Evolutionary conservation across 2,329 filamentous ascomycete genomes (phyloP).

Genomic region (Aspergillus calidoustus): DNA sequence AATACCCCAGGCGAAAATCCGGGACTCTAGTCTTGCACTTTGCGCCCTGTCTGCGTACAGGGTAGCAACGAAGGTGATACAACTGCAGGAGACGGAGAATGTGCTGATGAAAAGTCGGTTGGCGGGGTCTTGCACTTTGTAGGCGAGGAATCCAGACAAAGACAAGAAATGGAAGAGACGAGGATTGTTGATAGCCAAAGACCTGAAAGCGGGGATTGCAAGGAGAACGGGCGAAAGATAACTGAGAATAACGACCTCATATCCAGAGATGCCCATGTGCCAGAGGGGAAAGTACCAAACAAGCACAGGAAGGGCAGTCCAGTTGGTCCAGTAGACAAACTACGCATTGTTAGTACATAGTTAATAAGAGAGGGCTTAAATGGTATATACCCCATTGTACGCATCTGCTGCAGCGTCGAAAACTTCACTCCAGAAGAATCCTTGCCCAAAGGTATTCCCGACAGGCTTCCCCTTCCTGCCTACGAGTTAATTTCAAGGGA

Average conservation of each 20-base stretch:
- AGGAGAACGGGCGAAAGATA: slow-evolving; percentile 82
- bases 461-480: slow-evolving; percentile 75
- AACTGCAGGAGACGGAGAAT: slow-evolving; percentile 79
- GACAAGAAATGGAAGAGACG: slow-evolving; percentile 76
- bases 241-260: slow-evolving; percentile 85
- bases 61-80: slow-evolving; percentile 81
- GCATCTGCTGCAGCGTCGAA: slow-evolving; percentile 85
- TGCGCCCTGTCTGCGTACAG: slow-evolving; percentile 79
- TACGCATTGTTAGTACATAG: slow-evolving; percentile 44
- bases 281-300: slow-evolving; percentile 99
- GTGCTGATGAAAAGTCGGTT: slow-evolving; percentile 79
- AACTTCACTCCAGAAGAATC: slow-evolving; percentile 74
- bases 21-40: slow-evolving; percentile 75
- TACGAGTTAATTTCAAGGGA: slow-evolving; percentile 30
- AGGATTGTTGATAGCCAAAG: slow-evolving; percentile 69
- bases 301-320: slow-evolving; percentile 84
- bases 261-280: slow-evolving; percentile 99
- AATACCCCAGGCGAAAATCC: slow-evolving; percentile 77
- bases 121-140: slow-evolving; percentile 72
- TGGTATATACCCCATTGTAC: slow-evolving; percentile 77
- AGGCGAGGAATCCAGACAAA: slow-evolving; percentile 77
- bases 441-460: slow-evolving; percentile 69
- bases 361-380: neutral
- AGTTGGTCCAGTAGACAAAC: slow-evolving; percentile 95
- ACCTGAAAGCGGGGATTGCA: slow-evolving; percentile 70